phyloP scores from a whole-genome alignment of 1,139 yeast species.

The Debaryomyces fabryi region DNA sequence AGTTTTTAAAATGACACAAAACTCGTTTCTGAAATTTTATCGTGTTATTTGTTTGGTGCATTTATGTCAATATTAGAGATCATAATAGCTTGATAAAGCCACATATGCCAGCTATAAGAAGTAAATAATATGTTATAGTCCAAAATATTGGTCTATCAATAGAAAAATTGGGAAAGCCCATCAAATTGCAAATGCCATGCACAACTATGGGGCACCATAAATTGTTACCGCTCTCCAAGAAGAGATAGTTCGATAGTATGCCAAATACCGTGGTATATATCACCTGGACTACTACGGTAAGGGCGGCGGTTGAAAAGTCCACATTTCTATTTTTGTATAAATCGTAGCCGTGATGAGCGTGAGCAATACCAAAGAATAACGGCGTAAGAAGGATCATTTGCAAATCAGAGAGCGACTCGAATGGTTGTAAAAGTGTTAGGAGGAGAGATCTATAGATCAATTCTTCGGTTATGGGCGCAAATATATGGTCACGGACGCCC shows the following conservation, averaged over 20 bases:
- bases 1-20: slow-evolving; percentile 10
- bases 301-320: slow-evolving; percentile 33
- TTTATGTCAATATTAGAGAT: neutral
- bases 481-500: slow-evolving; percentile 65
- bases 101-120: slow-evolving; percentile 47
- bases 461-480: slow-evolving; percentile 92
- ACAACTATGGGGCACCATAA: slow-evolving; percentile 65
- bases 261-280: slow-evolving; percentile 83
- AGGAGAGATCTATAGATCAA: slow-evolving; percentile 71
- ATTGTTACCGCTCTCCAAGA: slow-evolving; percentile 48
- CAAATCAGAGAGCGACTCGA: slow-evolving; percentile 16
- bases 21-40: slow-evolving; percentile 6
- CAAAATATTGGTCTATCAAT: slow-evolving; percentile 19
- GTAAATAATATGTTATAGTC: slow-evolving; percentile 37
- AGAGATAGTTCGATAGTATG: slow-evolving; percentile 64
- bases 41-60: neutral
- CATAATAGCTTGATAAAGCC: slow-evolving; percentile 28
- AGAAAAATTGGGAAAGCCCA: slow-evolving; percentile 69
- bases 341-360: slow-evolving; percentile 80
- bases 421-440: slow-evolving; percentile 42
- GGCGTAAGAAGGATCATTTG: slow-evolving; percentile 56
- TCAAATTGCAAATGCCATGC: slow-evolving; percentile 75
- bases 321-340: slow-evolving; percentile 33
- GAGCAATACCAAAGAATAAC: slow-evolving; percentile 85
- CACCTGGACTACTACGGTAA: slow-evolving; percentile 59